Base-by-base conservation (phyloP, 768 basidiomycete genomes). In the Pholiota microspora region DNA sequence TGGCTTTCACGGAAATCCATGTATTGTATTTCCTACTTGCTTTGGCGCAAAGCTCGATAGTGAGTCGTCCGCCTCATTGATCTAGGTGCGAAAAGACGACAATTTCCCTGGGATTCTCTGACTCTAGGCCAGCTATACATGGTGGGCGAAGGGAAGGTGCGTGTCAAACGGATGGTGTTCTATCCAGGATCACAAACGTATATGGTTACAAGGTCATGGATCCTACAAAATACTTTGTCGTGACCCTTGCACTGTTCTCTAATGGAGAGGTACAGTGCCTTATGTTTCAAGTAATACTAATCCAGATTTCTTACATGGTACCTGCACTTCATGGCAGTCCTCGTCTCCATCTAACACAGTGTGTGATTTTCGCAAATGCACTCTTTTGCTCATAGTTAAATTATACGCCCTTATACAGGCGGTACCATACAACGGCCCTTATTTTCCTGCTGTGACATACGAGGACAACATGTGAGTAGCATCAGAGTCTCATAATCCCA, bases 261-360 rank as follows among this genome's bases (percentile, higher is more conserved):
- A 81, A 81, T 55, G 82, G 83, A 64, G 82, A 84, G 75, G 82
- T 81, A 51, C 29, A 72, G 52, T 36, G n/a, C n/a, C 9, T 32
- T 8, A 35, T 42, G 4, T 21, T 7, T 18, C 28, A 15, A 35
- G 4, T 35, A 16, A 7, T 23, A 15, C n/a, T n/a, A n/a, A n/a
- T n/a, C n/a, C n/a, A n/a, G n/a, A n/a, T n/a, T n/a, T 28, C 10
- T 12, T 3, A 31, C n/a, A 51, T 25, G 25, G 10, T 51, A 38
- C 24, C 27, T 42, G 13, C 25, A 6, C 15, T n/a, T n/a, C n/a
- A n/a, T n/a, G 23, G 8, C 31, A 84, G 81, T 84, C 82, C 0
- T 84, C 82, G 16, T 83, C 83, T 31, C 82, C 83, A 27, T 84
- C 82, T 0, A 84, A 83, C 63, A 83, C 83, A 55, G 81, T 82